These are phyloP conservation scores for Platanthera zijinensis DNA, from an alignment of 106 monocot genomes.

Conservation along the genomic window DNA sequence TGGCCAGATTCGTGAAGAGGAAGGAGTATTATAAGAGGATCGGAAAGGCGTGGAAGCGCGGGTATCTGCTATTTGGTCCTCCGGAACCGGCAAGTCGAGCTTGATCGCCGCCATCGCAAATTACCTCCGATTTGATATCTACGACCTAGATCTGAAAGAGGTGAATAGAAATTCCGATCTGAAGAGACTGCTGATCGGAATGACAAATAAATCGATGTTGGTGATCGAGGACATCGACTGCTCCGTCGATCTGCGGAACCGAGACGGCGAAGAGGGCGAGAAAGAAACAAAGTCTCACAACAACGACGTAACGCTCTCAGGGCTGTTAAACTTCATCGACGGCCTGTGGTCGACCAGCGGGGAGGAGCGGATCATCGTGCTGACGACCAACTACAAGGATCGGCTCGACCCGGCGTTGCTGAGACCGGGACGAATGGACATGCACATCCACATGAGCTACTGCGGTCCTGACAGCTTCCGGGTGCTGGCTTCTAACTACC, in stretches of 20 bases:
- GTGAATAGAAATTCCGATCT: slow-evolving; percentile 3
- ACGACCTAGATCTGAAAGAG: slow-evolving; percentile 17
- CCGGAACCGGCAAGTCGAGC: slow-evolving; percentile 20
- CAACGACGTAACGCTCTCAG: slow-evolving; percentile 12
- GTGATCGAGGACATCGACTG: slow-evolving; percentile 27
- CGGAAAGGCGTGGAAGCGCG: slow-evolving; percentile 25
- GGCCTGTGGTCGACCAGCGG: slow-evolving; percentile 17
- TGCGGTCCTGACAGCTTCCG: slow-evolving; percentile 1
- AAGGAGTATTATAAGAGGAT: slow-evolving; percentile 14
- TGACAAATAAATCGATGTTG: slow-evolving; percentile 11
- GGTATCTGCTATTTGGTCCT: slow-evolving; percentile 20
- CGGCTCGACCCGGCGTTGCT: slow-evolving; percentile 13
- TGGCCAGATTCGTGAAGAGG: slow-evolving; percentile 7
- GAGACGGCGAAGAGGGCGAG: not conserved
- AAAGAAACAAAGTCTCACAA: not conserved
- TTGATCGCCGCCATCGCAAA: slow-evolving; percentile 25
- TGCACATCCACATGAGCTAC: slow-evolving; percentile 17
- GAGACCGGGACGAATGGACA: slow-evolving; percentile 17
- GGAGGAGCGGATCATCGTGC: slow-evolving; percentile 17
- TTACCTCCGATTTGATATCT: slow-evolving; percentile 19
- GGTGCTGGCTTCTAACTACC: slow-evolving; percentile 6
- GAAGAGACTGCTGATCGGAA: slow-evolving; percentile 6
- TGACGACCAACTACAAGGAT: slow-evolving; percentile 21
- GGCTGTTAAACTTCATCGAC: slow-evolving; percentile 13
- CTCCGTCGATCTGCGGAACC: slow-evolving; percentile 9